Conservation (phyloP, 2,329 filamentous ascomycete genomes). For the Cucurbitaria berberidis region DNA sequence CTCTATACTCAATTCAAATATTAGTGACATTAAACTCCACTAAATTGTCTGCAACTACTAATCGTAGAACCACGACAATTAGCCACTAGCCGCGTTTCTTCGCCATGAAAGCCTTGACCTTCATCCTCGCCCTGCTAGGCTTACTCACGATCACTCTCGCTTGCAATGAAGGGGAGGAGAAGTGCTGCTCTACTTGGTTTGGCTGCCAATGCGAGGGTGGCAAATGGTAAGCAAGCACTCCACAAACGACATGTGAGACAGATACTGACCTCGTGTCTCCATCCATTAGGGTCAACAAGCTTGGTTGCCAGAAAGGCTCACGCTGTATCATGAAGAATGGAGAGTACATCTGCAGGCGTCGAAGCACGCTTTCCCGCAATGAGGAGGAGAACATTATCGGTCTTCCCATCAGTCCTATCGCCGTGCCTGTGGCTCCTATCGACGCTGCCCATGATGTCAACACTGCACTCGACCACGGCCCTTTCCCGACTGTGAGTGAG, state of each 20-base stretch:
- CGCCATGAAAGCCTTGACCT: neutral
- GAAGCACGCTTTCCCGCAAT: neutral
- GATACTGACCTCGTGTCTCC: neutral
- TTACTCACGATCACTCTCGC: neutral
- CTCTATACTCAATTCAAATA: too few relatives aligned
- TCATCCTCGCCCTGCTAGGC: neutral
- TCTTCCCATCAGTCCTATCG: neutral
- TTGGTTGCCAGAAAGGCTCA: neutral
- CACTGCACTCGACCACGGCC: too few relatives aligned
- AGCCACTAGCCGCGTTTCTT: neutral
- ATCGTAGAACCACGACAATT: neutral
- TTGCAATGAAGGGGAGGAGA: neutral
- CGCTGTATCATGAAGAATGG: neutral
- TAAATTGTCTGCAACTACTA: neutral
- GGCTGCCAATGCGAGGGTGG: neutral
- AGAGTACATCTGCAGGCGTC: neutral
- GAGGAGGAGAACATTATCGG: neutral
- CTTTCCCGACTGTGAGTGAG: too few relatives aligned
- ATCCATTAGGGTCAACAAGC: neutral
- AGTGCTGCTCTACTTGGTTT: neutral
- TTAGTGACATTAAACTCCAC: too few relatives aligned
- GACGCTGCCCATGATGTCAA: neutral
- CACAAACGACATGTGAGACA: constrained; percentile 1
- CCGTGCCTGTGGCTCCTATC: neutral
- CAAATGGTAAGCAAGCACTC: neutral